Conservation (phyloP, 2,329 filamentous ascomycete genomes). For the Neonectria sp. region DNA sequence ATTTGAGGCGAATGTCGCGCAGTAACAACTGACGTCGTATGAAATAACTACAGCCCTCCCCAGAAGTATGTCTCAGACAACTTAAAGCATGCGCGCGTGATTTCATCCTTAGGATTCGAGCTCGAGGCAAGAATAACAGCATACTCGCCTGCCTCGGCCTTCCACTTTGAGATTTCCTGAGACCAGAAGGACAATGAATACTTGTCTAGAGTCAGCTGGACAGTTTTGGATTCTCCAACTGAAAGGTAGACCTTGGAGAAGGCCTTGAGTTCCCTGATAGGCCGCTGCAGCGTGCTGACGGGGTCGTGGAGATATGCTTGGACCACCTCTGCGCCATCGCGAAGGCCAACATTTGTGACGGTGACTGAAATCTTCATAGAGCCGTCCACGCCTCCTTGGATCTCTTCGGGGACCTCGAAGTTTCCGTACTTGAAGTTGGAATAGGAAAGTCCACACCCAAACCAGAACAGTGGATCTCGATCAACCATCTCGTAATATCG, state of each 20-base stretch:
- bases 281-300: slow-evolving; percentile 32
- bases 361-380: slow-evolving; percentile 26
- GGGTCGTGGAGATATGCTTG: slow-evolving; percentile 37
- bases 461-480: slow-evolving; percentile 75
- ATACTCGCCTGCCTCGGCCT: slow-evolving; percentile 40
- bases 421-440: slow-evolving; percentile 66
- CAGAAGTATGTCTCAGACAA: slow-evolving; percentile 31
- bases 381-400: slow-evolving; percentile 9
- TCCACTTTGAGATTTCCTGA: slow-evolving; percentile 35
- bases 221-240: slow-evolving; percentile 5
- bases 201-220: slow-evolving; percentile 30
- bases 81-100: slow-evolving; percentile 18
- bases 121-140: slow-evolving; percentile 38
- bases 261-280: slow-evolving; percentile 33
- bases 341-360: slow-evolving; percentile 29
- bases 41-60: neutral
- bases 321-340: slow-evolving; percentile 34
- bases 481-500: slow-evolving; percentile 70
- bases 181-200: slow-evolving; percentile 40
- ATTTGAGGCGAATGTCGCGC: no score
- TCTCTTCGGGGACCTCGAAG: slow-evolving; percentile 1
- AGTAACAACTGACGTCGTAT: no score
- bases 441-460: slow-evolving; percentile 65
- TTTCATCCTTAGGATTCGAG: slow-evolving; percentile 37
- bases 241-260: slow-evolving; percentile 27